phyloP scores from a whole-genome alignment of 129 eudicot genomes.

The Helianthus annuus region HanXRQr2.0-SUNRISE NC_035433.2:132667605-132668104 shows the following conservation, averaged over 20 bases:
- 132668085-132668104: background rate
- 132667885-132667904: slow-evolving; percentile 6
- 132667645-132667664: background rate
- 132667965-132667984: background rate
- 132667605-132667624: background rate
- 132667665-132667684: background rate
- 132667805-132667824: background rate
- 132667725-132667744: background rate
- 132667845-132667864: background rate
- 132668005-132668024: background rate
- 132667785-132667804: slow-evolving; percentile 4
- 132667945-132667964: background rate
- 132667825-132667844: background rate
- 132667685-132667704: background rate
- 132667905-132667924: slow-evolving; percentile 5
- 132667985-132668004: slow-evolving; percentile 1
- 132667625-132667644: background rate
- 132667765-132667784: background rate
- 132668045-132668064: background rate
- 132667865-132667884: background rate
- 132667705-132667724: background rate
- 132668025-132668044: background rate
- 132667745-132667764: slow-evolving; percentile 1
- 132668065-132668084: slow-evolving; percentile 2
- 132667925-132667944: slow-evolving; percentile 5